phyloP scores from a whole-genome alignment of 495 filamentous ascomycete genomes.

The Penicillium pancosmium region DNA sequence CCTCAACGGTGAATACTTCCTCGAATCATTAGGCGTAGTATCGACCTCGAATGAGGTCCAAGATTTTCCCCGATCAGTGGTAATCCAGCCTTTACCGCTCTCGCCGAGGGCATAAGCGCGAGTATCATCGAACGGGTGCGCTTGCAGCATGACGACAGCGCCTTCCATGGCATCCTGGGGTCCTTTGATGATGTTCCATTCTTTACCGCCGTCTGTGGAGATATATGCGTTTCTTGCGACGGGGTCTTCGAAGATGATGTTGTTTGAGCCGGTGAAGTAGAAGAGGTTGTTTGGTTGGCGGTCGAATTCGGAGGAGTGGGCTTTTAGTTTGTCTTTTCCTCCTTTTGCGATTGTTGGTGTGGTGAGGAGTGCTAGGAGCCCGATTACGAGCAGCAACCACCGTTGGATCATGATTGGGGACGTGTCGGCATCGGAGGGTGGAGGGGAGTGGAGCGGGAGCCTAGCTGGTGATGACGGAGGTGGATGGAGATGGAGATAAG shows the following conservation, averaged over 20 bases:
- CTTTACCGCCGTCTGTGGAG: constrained; percentile 75
- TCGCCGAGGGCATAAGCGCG: constrained; percentile 76
- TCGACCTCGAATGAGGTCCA: constrained; percentile 74
- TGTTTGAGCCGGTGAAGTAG: constrained; percentile 88
- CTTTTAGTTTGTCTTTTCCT: constrained; percentile 45
- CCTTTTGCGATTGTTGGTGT: constrained; percentile 47
- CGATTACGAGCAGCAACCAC: constrained; percentile 44
- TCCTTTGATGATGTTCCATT: constrained; percentile 67
- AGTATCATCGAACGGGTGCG: constrained; percentile 76
- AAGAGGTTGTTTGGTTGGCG: constrained; percentile 63
- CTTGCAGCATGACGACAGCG: constrained; percentile 58
- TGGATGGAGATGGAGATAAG: background rate
- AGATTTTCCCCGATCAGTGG: constrained; percentile 73
- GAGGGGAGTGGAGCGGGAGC: background rate
- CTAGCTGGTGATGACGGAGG: background rate
- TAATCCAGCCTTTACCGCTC: constrained; percentile 73
- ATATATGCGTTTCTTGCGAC: constrained; percentile 61
- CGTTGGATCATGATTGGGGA: constrained; percentile 42
- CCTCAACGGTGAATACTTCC: constrained; percentile 43
- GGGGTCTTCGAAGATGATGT: constrained; percentile 65
- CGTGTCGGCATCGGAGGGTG: constrained; percentile 36
- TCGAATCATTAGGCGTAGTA: constrained; percentile 37
- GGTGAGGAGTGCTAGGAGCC: constrained; percentile 36
- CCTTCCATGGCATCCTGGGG: constrained; percentile 58
- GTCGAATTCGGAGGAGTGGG: constrained; percentile 61